These are phyloP conservation scores for Lyophyllum atratum DNA, from an alignment of 768 basidiomycete genomes.

Conservation along the genomic window DNA sequence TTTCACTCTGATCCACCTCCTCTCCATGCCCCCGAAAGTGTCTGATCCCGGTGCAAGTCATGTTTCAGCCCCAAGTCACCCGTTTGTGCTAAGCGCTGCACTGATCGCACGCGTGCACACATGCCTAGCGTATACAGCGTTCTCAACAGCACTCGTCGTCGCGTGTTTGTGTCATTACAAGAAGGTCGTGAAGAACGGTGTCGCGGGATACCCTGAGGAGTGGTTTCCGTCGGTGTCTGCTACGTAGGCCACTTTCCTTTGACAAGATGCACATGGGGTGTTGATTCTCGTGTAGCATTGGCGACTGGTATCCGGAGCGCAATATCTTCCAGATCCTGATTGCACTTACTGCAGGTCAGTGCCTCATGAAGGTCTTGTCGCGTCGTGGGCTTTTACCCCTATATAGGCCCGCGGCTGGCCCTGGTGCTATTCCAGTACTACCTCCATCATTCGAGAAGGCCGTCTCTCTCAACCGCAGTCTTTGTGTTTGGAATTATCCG, in stretches of 20 bases:
- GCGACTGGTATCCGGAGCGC: slow-evolving; percentile 89
- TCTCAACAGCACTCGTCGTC: slow-evolving; percentile 60
- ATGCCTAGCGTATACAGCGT: slow-evolving; percentile 63
- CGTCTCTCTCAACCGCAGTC: slow-evolving; percentile 51
- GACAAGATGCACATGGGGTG: not conserved
- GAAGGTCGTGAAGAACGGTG: slow-evolving; percentile 82
- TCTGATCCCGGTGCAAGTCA: not conserved
- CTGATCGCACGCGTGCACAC: slow-evolving; percentile 67
- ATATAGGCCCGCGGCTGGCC: slow-evolving; percentile 70
- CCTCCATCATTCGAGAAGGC: slow-evolving; percentile 45
- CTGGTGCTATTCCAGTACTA: slow-evolving; percentile 67
- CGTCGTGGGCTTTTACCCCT: not conserved
- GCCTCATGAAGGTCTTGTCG: not conserved
- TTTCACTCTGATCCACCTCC: not conserved
- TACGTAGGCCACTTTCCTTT: slow-evolving; percentile 49
- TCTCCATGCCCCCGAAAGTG: slow-evolving; percentile 3
- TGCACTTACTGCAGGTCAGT: slow-evolving; percentile 74
- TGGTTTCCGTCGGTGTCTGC: slow-evolving; percentile 92
- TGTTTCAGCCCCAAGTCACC: not conserved
- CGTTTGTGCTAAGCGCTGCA: slow-evolving; percentile 46
- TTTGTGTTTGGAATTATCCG: slow-evolving; percentile 66
- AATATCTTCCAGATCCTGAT: slow-evolving; percentile 87
- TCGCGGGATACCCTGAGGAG: slow-evolving; percentile 83
- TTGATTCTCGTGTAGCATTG: slow-evolving; percentile 53
- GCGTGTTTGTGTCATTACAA: slow-evolving; percentile 76